Percentiles rank a stretch among this genome's conserved stretches.
These are phyloP conservation scores for Urochloa ruziziensis DNA, from an alignment of 176 grass and related monocot genomes.

Conservation along the genomic window DNA sequence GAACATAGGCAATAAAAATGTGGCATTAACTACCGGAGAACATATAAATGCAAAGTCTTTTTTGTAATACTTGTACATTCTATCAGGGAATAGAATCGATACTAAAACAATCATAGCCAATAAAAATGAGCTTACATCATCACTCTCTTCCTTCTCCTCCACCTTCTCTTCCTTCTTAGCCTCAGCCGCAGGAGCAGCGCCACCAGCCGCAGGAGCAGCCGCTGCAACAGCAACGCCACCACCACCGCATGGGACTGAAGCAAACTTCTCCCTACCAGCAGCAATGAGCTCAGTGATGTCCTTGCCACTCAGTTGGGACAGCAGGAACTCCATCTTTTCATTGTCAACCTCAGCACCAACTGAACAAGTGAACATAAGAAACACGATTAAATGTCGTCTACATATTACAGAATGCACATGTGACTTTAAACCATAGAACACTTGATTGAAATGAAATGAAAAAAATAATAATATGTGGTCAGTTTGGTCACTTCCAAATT, in stretches of 20 bases:
- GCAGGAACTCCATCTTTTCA: slow-evolving; percentile 40
- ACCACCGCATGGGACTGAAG: slow-evolving; percentile 48
- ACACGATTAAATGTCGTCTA: background rate
- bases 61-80: background rate
- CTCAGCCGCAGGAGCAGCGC: slow-evolving; percentile 40
- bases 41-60: too few relatives aligned
- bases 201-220: background rate
- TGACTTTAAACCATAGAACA: too few relatives aligned
- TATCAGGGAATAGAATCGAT: background rate
- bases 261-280: slow-evolving; percentile 62
- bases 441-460: too few relatives aligned
- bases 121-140: slow-evolving; percentile 41
- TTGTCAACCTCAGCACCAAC: slow-evolving; percentile 56
- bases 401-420: too few relatives aligned
- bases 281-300: slow-evolving; percentile 60
- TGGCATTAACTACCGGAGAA: too few relatives aligned
- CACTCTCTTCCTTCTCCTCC: slow-evolving; percentile 65
- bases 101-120: background rate
- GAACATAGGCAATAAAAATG: background rate
- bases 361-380: background rate
- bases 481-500: too few relatives aligned
- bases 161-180: slow-evolving; percentile 62
- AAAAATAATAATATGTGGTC: too few relatives aligned
- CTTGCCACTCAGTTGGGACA: slow-evolving; percentile 46
- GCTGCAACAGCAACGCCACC: slow-evolving; percentile 27